Evolutionary conservation across 2,329 filamentous ascomycete species (phyloP), one percentile per base, ranked within the genome.

Genomic region (Cytospora piceae): DNA sequence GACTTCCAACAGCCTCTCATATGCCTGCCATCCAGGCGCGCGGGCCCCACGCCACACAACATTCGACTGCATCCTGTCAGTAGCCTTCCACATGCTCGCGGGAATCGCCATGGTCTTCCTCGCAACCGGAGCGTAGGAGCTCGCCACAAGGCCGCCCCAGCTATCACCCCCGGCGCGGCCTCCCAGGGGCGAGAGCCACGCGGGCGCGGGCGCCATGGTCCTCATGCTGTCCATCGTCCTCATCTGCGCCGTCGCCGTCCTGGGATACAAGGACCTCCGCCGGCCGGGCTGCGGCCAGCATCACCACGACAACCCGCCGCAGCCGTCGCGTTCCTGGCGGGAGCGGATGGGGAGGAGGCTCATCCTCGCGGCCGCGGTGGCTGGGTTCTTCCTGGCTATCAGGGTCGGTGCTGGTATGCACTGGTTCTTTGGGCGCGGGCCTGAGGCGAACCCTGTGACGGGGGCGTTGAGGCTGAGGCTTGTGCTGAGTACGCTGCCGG

Each of bases 61-160:
- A n/a, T 8, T 54, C 17, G 62, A 64, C 20, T 34, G 39, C 6
- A 27, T 68, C 34, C 69, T 63, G 22, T 37, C 71, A 42, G 37
- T 72, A 24, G 24, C 69, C 24, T 71, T 72, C 51, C 73, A 74
- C 55, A 32, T 72, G 12, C 29, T 73, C 29, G 69, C 73, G 27
- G 59, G 66, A 20, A 65, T 69, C 22, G 71, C 71, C 37, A 65
- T 74, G 24, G 72, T 70, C 22, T 68, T 73, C 14, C 67, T 72
- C 27, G 73, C 70, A 22, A 54, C 65, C 8, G 73, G 72, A 12
- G 71, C 71, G 14, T 68, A 71, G 9, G 67, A 64, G 3, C 64
- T 72, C 63, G 58, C 53, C 42, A 52, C 39, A n/a, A 7, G 17
- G 39, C 39, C 39, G 17, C 39, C 15, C 3, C 39, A 4, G 1